Conservation (phyloP, 2,329 filamentous ascomycete species). For the Fusarium coffeatum region DNA sequence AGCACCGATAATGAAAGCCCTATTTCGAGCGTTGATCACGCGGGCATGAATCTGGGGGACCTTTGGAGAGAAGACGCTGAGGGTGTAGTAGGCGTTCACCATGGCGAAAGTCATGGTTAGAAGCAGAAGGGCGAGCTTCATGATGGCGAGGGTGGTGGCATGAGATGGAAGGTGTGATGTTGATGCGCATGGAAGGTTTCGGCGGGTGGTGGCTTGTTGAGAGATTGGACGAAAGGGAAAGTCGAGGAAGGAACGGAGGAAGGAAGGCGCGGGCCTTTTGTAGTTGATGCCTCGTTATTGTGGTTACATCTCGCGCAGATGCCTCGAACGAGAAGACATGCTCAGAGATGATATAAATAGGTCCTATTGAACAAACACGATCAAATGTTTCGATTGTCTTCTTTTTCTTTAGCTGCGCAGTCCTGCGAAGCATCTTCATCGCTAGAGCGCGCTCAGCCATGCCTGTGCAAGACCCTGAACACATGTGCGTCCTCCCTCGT, state of each 20-base stretch:
- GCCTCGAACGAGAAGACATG: background rate
- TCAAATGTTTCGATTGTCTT: background rate
- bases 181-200: background rate
- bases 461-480: background rate
- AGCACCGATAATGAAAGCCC: constrained; percentile 47
- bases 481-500: constrained; percentile 6
- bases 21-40: constrained; percentile 46
- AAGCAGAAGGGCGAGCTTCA: constrained; percentile 27
- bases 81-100: constrained; percentile 41
- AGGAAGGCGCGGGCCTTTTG: constrained; percentile 26
- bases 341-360: background rate
- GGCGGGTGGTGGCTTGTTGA: background rate
- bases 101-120: background rate
- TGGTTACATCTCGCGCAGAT: constrained; percentile 16
- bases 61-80: constrained; percentile 43
- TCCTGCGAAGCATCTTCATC: background rate
- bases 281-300: constrained; percentile 2
- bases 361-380: background rate
- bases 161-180: background rate
- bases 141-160: constrained; percentile 1
- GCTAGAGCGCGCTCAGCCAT: background rate
- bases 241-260: background rate
- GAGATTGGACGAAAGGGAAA: background rate
- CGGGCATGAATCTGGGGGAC: constrained; percentile 39
- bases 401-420: background rate